Conservation (phyloP, 2,329 filamentous ascomycete genomes). For the Dendrostoma leiphaemia region DNA sequence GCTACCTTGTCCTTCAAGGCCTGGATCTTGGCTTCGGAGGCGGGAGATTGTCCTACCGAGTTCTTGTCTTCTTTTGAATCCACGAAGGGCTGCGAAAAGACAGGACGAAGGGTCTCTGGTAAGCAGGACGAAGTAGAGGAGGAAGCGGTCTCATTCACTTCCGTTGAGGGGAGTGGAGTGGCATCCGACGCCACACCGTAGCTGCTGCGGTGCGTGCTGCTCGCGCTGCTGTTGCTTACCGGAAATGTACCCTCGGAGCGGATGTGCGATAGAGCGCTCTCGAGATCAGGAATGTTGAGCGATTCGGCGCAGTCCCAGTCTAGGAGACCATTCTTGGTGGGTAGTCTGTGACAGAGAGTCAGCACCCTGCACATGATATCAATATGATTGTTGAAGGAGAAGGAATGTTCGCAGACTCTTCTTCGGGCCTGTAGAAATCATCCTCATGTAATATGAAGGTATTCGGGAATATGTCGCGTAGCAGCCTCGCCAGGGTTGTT, state of each 20-base stretch:
- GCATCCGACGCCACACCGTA: slow-evolving; percentile 23
- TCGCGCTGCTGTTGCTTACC: slow-evolving; percentile 43
- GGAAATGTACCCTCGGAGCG: slow-evolving; percentile 64
- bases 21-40: slow-evolving; percentile 45
- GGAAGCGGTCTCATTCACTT: slow-evolving; percentile 12
- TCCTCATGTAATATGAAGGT: slow-evolving; percentile 90
- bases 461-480: slow-evolving; percentile 76
- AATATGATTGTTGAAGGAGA: no score
- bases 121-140: slow-evolving; percentile 27
- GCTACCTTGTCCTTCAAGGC: slow-evolving; percentile 45
- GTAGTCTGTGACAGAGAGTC: slow-evolving; percentile 42
- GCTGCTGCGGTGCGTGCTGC: slow-evolving; percentile 25
- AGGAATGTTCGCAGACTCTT: slow-evolving; percentile 50
- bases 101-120: slow-evolving; percentile 11
- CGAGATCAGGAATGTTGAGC: slow-evolving; percentile 69
- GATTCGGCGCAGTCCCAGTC: slow-evolving; percentile 93
- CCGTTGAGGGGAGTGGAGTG: slow-evolving; percentile 22
- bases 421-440: slow-evolving; percentile 88
- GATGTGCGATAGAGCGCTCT: slow-evolving; percentile 67
- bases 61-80: slow-evolving; percentile 63
- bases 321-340: slow-evolving; percentile 58
- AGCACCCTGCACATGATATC: no score
- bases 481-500: slow-evolving; percentile 83
- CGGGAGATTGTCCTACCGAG: slow-evolving; percentile 54
- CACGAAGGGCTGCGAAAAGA: slow-evolving; percentile 41